Conservation (phyloP, 371 early-diverging fungal genomes). For the Dichotomocladium elegans region DNA sequence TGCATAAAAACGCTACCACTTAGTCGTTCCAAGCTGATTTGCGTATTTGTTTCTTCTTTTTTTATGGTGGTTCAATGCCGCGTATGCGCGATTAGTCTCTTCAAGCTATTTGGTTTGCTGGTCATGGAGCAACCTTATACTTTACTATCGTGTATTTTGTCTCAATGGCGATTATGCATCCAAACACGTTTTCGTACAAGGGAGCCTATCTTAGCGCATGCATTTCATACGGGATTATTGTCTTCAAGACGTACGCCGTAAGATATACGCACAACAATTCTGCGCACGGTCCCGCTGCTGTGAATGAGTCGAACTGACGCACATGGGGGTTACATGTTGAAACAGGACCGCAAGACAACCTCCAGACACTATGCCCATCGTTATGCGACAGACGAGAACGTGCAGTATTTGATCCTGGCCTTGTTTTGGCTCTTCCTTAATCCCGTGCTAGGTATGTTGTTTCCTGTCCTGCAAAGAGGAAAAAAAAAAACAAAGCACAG, state of each 20-base stretch:
- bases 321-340: no score
- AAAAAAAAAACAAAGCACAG: neutral
- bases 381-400: neutral
- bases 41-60: no score
- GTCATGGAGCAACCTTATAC: neutral
- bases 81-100: neutral
- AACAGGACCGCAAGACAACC: no score
- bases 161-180: neutral
- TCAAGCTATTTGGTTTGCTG: neutral
- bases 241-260: constrained; percentile 2
- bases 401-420: neutral
- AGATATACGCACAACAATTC: neutral
- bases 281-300: no score
- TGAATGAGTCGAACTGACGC: no score
- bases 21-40: no score
- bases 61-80: no score
- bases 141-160: neutral
- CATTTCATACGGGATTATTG: constrained; percentile 1
- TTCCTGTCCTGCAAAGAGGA: neutral
- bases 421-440: neutral
- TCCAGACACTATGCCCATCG: no score
- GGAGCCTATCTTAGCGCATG: neutral
- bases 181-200: neutral
- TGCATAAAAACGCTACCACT: no score
- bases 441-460: neutral